A percentile compares a stretch with the other conserved stretches of the same genome.
phyloP scores from a whole-genome alignment of 2,329 filamentous ascomycete species.

The Taxawa tesnikishii region DNA sequence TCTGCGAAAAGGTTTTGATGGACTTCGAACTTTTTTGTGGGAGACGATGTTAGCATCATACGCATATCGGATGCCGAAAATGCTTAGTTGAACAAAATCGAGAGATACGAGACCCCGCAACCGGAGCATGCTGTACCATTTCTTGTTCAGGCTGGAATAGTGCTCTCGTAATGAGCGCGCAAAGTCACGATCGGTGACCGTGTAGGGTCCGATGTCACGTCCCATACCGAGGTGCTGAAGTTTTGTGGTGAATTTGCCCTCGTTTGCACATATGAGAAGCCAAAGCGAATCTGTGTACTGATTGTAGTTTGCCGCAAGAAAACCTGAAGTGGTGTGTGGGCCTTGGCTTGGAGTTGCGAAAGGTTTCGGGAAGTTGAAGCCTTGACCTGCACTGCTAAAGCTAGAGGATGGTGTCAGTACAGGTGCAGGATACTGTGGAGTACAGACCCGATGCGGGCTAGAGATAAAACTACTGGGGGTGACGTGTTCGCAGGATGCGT shows the following conservation, averaged over 20 bases:
- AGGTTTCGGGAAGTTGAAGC: neutral
- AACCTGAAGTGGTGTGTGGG: neutral
- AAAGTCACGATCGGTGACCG: slow-evolving; percentile 23
- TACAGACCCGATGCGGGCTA: too few relatives aligned
- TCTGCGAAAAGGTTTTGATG: too few relatives aligned
- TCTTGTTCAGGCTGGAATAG: slow-evolving; percentile 20
- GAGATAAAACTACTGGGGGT: too few relatives aligned
- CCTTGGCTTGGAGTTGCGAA: neutral
- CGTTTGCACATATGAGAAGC: slow-evolving; percentile 26
- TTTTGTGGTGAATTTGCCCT: slow-evolving; percentile 23
- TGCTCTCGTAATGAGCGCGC: slow-evolving; percentile 21
- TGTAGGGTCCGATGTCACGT: slow-evolving; percentile 13
- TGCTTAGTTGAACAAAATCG: slow-evolving; percentile 26
- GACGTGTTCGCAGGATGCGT: too few relatives aligned
- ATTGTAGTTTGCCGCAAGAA: neutral
- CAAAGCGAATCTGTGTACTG: slow-evolving; percentile 17
- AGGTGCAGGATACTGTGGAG: neutral
- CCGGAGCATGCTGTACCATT: slow-evolving; percentile 19
- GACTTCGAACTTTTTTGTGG: too few relatives aligned
- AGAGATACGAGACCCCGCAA: slow-evolving; percentile 24
- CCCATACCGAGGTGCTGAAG: slow-evolving; percentile 25
- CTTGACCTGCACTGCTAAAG: slow-evolving; percentile 11
- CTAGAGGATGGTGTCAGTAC: slow-evolving; percentile 12
- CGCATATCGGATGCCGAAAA: too few relatives aligned
- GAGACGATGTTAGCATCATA: too few relatives aligned